Evolutionary conservation across 805 yeast genomes (phyloP).

Genomic region (Vanderwaltozyma yarrowii): DNA sequence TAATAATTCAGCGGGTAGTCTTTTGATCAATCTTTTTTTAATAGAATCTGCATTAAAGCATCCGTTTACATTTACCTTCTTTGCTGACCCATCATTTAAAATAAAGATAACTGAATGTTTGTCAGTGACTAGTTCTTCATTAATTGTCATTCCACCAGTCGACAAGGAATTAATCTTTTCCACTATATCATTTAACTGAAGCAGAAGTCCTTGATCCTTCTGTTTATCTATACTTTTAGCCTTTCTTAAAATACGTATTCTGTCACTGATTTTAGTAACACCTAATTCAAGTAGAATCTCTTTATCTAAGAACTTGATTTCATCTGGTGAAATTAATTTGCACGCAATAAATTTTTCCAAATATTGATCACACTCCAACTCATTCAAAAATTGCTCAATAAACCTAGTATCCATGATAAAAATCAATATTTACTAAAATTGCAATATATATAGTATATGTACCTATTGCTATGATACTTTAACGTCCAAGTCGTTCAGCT

Average conservation of each 20-base stretch:
- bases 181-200: constrained; percentile 14
- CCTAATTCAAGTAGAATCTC: constrained; percentile 64
- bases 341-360: constrained; percentile 13
- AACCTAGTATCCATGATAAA: constrained; percentile 6
- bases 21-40: constrained; percentile 55
- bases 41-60: constrained; percentile 76
- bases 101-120: constrained; percentile 52
- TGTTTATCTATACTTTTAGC: constrained; percentile 32
- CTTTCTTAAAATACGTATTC: constrained; percentile 56
- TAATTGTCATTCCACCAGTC: constrained; percentile 1
- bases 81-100: constrained; percentile 61
- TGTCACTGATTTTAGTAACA: constrained; percentile 68
- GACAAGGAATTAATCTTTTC: constrained; percentile 17
- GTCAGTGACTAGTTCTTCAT: constrained; percentile 28
- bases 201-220: constrained; percentile 3
- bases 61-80: constrained; percentile 60
- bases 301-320: constrained; percentile 37
- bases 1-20: constrained; percentile 30
- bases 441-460: too few species aligned
- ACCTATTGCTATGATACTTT: too few species aligned
- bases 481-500: too few species aligned
- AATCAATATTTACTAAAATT: too few species aligned
- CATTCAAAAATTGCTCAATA: constrained; percentile 15
- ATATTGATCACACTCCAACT: constrained; percentile 17
- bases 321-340: constrained; percentile 15